Evolutionary conservation across 2,329 filamentous ascomycete species (phyloP), one percentile per base, ranked within the genome.

Genomic region (Aureobasidium melanogenum): DNA sequence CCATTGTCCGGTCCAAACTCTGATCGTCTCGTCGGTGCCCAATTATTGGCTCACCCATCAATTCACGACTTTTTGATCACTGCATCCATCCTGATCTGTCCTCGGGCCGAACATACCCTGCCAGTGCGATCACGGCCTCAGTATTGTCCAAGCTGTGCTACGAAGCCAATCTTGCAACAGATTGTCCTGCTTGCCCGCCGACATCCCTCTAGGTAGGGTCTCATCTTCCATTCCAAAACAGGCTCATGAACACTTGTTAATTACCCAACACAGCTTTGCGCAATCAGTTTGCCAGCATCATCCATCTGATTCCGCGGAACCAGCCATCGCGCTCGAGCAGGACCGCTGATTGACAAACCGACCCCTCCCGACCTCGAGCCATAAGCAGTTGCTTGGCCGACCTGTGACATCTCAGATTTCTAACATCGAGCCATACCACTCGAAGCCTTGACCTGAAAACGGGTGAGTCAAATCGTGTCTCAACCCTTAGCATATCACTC

Each of bases 1-100:
- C 59, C 47, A 54, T 61, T 32, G 30, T 36, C 59, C 32, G 59
- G 50, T 30, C 44, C 24, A 61, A 61, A 61, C 48, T 61, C 41
- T 55, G 59, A 61, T 61, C 41, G 17, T 38, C 30, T 10, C 3
- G 9, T 44, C 41, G 59, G 59, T 55, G 47, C 50, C 47, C 50
- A 61, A 55, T 38, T 39, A 52, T 50, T 47, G 47, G 39, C 28
- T 55, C 28, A 43, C 26, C 48, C 50, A 47, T 28, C 50, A 30
- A 54, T 30, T 50, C 34, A 17, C 17, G 44, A 30, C 17, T 59
- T 34, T 36, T 32, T 30, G 44, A 48, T 50, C 24, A 50, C 6
- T 59, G 34, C 50, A 14, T 34, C n/a, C 28, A 56, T 32, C 52
- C 52, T 56, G 52, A 44, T 44, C 52, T 56, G 12, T 56, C 52